Evolutionary conservation across 2,329 filamentous ascomycete genomes (phyloP), one percentile per base, ranked within the genome.

Genomic region (Diplodia scrobiculata): DNA sequence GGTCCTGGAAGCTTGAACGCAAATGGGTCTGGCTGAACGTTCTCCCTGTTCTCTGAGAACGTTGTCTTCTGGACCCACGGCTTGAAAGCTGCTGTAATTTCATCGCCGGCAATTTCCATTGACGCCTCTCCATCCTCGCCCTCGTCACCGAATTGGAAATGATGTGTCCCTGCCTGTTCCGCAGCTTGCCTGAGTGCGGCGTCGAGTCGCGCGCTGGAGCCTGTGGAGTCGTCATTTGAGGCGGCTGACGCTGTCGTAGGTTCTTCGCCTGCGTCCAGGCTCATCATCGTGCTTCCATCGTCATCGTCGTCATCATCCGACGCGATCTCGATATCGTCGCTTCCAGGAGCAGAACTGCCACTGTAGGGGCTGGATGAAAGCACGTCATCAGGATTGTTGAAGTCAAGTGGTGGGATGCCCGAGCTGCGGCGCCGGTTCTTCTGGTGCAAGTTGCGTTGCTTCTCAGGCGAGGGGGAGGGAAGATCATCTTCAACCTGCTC

Each of bases 351-450:
- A 9, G 76, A 70, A 71, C 77, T 58, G 53, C 82, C 85, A 69
- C 91, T 94, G 73, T 91, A 89, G 9, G 92, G 86, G 67, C 90
- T 95, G 0, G 92, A 95, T 14, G 91, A 91, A 66, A 89, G 84
- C 60, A 90, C 86, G 62, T 82, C 80, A 19, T 89, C 87, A 0
- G 84, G 83, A 68, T 89, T 85, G 71, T 88, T 86, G 72, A 89
- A 87, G 71, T 87, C 84, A 75, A 87, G 83, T 0, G 85, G 82
- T 6, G 87, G 83, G n/a, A 87, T 85, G 1, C 83, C 88, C 5
- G 90, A 92, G 76, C 86, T 90, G 68, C 89, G 81, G 13, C 83
- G 74, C 41, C 79, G 75, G 73, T 84, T 82, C 75, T 85, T 86
- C 73, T 89, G 87, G 70, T 90, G 85, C 50, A 87, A 73, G 48